phyloP scores from a whole-genome alignment of 2,329 filamentous ascomycete species.

The Pseudogymnoascus sp. region DNA sequence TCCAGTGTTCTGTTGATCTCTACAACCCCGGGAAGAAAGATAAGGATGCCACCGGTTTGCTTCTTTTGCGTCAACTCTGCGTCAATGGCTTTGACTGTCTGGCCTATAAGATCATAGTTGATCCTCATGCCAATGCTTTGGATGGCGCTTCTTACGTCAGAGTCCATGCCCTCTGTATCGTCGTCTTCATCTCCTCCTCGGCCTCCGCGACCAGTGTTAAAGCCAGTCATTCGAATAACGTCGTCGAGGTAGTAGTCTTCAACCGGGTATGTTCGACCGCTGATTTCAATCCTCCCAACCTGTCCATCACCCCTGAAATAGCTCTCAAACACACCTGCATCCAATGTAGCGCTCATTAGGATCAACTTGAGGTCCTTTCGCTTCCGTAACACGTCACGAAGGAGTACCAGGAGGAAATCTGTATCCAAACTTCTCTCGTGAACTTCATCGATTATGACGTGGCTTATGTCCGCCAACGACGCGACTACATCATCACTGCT shows the following conservation, averaged over 20 bases:
- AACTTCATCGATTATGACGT: conserved; percentile 93
- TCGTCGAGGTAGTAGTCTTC: conserved; percentile 86
- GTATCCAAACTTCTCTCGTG: conserved; percentile 93
- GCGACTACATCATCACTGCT: conserved; percentile 69
- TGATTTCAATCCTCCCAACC: conserved; percentile 78
- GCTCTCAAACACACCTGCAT: conserved; percentile 72
- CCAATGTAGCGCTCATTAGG: conserved; percentile 92
- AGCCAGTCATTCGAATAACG: conserved; percentile 70
- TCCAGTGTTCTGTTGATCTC: conserved; percentile 81
- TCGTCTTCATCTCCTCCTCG: conserved; percentile 36
- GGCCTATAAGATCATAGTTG: conserved; percentile 79
- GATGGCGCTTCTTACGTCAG: conserved; percentile 59
- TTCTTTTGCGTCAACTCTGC: conserved; percentile 54
- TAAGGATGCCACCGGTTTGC: conserved; percentile 78
- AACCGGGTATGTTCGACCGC: conserved; percentile 82
- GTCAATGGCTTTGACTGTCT: conserved; percentile 76
- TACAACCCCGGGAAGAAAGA: conserved; percentile 85
- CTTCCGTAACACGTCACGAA: conserved; percentile 69
- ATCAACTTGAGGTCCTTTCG: conserved; percentile 79
- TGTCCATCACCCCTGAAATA: conserved; percentile 68
- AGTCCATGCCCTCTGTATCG: conserved; percentile 39
- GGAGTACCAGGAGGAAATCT: conserved; percentile 80
- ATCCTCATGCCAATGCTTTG: conserved; percentile 71
- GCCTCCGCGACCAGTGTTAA: conserved; percentile 39
- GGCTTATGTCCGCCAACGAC: conserved; percentile 80